Evolutionary conservation across 352 stramenopile species (phyloP).

Genomic region (Globisporangium nunn): DNA sequence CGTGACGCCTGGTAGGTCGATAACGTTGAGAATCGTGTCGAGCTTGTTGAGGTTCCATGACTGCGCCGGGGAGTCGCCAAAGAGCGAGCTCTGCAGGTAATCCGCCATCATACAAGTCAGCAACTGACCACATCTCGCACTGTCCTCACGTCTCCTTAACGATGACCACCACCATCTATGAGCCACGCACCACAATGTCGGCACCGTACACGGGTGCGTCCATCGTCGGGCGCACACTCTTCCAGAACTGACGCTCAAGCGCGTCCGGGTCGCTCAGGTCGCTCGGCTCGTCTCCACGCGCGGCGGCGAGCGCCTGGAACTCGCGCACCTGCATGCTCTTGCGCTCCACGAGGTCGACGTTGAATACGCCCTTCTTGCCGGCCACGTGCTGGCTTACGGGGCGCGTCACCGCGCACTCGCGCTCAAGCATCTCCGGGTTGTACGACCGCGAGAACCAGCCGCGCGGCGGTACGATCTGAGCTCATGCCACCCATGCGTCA

Average conservation of each 20-base stretch:
- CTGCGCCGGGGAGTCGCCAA: slow-evolving; percentile 51
- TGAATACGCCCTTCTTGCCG: slow-evolving; percentile 87
- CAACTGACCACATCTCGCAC: too few species aligned
- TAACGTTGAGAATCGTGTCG: slow-evolving; percentile 79
- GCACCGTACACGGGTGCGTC: slow-evolving; percentile 87
- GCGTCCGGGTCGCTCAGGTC: slow-evolving; percentile 25
- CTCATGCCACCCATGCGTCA: not conserved
- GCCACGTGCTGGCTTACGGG: slow-evolving; percentile 85
- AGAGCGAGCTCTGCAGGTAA: slow-evolving; percentile 61
- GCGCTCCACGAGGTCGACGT: slow-evolving; percentile 85
- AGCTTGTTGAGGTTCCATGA: slow-evolving; percentile 88
- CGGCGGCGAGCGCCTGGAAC: slow-evolving; percentile 48
- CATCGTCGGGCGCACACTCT: slow-evolving; percentile 75
- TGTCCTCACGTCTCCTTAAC: too few species aligned
- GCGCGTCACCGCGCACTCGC: slow-evolving; percentile 28
- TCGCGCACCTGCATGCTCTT: slow-evolving; percentile 58
- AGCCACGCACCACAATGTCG: slow-evolving; percentile 70
- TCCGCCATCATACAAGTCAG: not conserved
- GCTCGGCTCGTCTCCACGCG: slow-evolving; percentile 15
- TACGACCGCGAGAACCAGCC: slow-evolving; percentile 76
- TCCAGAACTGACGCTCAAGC: slow-evolving; percentile 86
- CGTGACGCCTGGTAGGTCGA: slow-evolving; percentile 83
- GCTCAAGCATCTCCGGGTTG: slow-evolving; percentile 38
- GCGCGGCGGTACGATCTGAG: slow-evolving; percentile 56
- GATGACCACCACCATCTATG: too few species aligned